These are phyloP conservation scores for Diaporthe longicolla DNA, from an alignment of 2,329 filamentous ascomycete genomes.

Conservation along the genomic window DNA sequence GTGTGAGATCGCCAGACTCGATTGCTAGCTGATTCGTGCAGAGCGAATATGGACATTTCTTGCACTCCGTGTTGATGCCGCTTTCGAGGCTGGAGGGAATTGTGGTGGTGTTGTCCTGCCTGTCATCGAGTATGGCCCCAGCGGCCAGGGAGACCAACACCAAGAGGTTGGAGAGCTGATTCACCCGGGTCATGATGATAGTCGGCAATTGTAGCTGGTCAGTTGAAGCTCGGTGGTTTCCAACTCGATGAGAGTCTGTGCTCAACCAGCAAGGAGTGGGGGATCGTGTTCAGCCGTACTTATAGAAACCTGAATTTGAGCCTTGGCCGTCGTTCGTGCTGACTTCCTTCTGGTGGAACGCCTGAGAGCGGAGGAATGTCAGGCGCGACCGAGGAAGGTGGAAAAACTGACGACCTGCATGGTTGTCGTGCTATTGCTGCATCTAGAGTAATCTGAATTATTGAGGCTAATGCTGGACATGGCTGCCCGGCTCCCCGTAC, in stretches of 20 bases:
- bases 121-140: background rate
- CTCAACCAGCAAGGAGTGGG: background rate
- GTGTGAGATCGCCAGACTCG: background rate
- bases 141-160: constrained; percentile 5
- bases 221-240: background rate
- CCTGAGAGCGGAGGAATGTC: background rate
- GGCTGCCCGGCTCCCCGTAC: constrained; percentile 11
- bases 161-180: constrained; percentile 4
- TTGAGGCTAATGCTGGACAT: constrained; percentile 24
- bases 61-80: constrained; percentile 42
- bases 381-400: background rate
- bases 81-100: constrained; percentile 33
- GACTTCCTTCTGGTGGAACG: background rate
- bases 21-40: constrained; percentile 38
- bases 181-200: background rate
- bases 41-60: constrained; percentile 39
- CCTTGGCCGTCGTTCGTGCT: background rate
- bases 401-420: background rate
- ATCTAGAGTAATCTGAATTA: constrained; percentile 17
- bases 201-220: background rate
- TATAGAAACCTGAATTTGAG: background rate
- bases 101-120: constrained; percentile 29
- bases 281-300: background rate
- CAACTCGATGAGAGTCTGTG: background rate
- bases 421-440: constrained; percentile 3